Evolutionary conservation across 139 green algal species (phyloP).

Genomic region (Penium margaritaceum): DNA sequence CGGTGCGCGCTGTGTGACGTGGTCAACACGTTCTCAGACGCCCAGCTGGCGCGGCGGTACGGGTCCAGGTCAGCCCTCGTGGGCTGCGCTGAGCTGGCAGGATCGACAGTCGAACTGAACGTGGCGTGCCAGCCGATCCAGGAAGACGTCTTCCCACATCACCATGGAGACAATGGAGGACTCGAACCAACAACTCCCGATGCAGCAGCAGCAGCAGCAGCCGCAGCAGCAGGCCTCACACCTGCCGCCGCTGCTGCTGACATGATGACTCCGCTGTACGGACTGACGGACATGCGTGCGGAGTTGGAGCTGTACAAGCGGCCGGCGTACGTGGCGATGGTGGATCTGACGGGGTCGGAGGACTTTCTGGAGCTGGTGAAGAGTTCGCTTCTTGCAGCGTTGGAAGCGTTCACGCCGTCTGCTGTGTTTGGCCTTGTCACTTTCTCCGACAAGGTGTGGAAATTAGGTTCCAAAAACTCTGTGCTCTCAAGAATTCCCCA

Average conservation of each 20-base stretch:
- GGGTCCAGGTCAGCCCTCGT: slow-evolving; percentile 16
- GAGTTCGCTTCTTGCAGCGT: slow-evolving; percentile 60
- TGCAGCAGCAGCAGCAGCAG: no score
- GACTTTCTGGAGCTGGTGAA: slow-evolving; percentile 71
- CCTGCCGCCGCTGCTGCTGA: no score
- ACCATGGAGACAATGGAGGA: no score
- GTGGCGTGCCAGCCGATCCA: slow-evolving; percentile 16
- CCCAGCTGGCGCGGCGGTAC: slow-evolving; percentile 15
- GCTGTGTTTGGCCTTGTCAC: slow-evolving; percentile 52
- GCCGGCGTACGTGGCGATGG: slow-evolving; percentile 61
- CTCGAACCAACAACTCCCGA: no score
- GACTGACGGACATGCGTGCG: slow-evolving; percentile 29
- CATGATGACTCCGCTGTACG: no score
- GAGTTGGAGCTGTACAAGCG: slow-evolving; percentile 30
- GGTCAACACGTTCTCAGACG: slow-evolving; percentile 49
- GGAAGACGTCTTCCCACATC: no score
- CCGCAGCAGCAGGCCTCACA: neutral
- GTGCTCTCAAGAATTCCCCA: no score
- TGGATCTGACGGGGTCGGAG: slow-evolving; percentile 54
- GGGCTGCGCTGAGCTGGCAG: slow-evolving; percentile 62
- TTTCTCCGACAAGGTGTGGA: slow-evolving; percentile 49
- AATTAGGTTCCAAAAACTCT: no score
- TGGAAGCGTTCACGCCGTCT: slow-evolving; percentile 67
- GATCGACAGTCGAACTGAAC: slow-evolving; percentile 54
- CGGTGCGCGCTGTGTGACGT: slow-evolving; percentile 65